A percentile compares a stretch with the other conserved stretches of the same genome.
Evolutionary conservation across 495 filamentous ascomycete species (phyloP).

Genomic region (Aspergillus kassunensis): DNA sequence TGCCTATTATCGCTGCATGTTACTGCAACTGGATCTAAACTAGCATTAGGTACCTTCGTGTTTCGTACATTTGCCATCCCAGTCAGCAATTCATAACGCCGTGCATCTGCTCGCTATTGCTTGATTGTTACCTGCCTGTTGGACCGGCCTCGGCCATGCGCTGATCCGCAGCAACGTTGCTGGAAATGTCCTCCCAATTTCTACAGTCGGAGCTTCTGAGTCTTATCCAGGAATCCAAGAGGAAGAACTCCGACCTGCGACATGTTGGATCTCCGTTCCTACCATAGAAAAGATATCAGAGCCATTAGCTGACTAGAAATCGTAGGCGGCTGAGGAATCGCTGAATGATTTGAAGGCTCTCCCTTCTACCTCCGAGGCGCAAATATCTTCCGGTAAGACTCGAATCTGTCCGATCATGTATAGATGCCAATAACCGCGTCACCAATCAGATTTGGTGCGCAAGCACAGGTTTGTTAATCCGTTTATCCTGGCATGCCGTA

Average conservation of each 20-base stretch:
- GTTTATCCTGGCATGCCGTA: slow-evolving; percentile 87
- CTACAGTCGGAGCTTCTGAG: slow-evolving; percentile 84
- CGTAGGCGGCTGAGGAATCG: slow-evolving; percentile 88
- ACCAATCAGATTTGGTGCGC: slow-evolving; percentile 68
- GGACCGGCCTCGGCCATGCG: slow-evolving; percentile 29
- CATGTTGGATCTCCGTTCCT: slow-evolving; percentile 54
- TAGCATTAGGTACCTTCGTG: not conserved
- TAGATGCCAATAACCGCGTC: slow-evolving; percentile 18
- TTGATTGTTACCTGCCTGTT: slow-evolving; percentile 5
- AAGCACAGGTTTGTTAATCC: slow-evolving; percentile 82
- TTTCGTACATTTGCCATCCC: not conserved
- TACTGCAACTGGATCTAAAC: not conserved
- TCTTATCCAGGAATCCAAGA: slow-evolving; percentile 91
- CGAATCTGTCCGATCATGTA: not conserved
- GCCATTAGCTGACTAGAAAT: slow-evolving; percentile 18
- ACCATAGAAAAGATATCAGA: slow-evolving; percentile 5
- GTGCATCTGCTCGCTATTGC: slow-evolving; percentile 13
- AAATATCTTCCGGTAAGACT: slow-evolving; percentile 73
- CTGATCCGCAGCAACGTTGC: slow-evolving; percentile 23
- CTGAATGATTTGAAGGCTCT: slow-evolving; percentile 83
- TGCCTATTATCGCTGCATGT: not conserved
- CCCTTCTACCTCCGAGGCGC: slow-evolving; percentile 70
- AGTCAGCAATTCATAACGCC: slow-evolving; percentile 15
- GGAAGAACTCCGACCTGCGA: slow-evolving; percentile 84
- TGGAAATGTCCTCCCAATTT: slow-evolving; percentile 86